Evolutionary conservation across 2,329 filamentous ascomycete genomes (phyloP).

Genomic region (Arthrobotrys iridis): DNA sequence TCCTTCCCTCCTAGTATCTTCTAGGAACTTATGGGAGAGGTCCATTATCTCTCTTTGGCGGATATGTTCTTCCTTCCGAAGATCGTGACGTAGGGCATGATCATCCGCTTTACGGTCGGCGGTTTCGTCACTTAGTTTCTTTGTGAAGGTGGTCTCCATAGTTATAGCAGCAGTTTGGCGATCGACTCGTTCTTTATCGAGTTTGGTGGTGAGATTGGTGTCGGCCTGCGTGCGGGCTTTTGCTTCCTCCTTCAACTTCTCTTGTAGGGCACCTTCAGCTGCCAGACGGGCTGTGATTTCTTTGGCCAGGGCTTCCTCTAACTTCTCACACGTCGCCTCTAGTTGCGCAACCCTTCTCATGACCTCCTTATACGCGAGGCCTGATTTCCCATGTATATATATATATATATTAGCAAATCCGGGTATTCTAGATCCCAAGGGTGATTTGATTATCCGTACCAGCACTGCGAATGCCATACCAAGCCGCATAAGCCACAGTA

Average conservation of each 20-base stretch:
- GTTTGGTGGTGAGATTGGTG: neutral
- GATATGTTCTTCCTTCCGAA: neutral
- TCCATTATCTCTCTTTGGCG: conserved; percentile 8
- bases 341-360: neutral
- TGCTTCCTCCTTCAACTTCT: conserved; percentile 1
- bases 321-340: neutral
- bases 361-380: neutral
- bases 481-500: neutral
- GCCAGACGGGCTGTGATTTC: conserved; percentile 1
- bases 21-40: neutral
- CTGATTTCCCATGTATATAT: neutral
- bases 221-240: neutral
- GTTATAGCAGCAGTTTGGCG: neutral
- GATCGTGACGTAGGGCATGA: neutral
- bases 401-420: neutral
- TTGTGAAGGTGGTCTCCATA: neutral
- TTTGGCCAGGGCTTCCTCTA: conserved; percentile 4
- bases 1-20: conserved; percentile 1
- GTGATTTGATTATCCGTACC: neutral
- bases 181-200: neutral
- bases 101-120: conserved; percentile 12
- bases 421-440: neutral
- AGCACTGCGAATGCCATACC: conserved; percentile 7
- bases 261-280: neutral
- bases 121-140: conserved; percentile 6